Evolutionary conservation across 495 filamentous ascomycete species (phyloP).

Genomic region (Schizothecium vesticola): DNA sequence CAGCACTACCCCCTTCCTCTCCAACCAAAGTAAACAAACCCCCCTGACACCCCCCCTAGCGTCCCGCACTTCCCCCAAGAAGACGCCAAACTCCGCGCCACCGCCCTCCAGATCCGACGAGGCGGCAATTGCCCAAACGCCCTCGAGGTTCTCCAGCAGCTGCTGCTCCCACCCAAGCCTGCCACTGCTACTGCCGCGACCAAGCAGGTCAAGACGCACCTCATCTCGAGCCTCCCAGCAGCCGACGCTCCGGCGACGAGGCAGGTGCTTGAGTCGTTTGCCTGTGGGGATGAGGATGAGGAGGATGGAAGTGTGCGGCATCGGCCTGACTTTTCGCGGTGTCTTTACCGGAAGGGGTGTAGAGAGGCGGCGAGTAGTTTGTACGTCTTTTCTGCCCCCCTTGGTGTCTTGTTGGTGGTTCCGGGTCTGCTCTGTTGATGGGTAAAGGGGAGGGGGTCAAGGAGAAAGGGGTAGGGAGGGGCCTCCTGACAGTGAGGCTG

Average conservation of each 20-base stretch:
- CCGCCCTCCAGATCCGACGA: conserved; percentile 51
- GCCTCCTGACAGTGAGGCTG: background rate
- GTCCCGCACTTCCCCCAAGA: conserved; percentile 61
- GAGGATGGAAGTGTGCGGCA: background rate
- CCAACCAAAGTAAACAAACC: background rate
- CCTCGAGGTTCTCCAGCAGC: conserved; percentile 61
- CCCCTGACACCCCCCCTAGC: conserved; percentile 35
- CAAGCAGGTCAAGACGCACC: conserved; percentile 17
- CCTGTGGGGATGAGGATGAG: conserved; percentile 8
- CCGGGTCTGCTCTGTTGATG: background rate
- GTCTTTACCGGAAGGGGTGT: conserved; percentile 53
- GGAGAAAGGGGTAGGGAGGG: too few species aligned
- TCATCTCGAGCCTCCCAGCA: conserved; percentile 38
- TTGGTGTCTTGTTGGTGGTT: background rate
- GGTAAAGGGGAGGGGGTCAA: too few species aligned
- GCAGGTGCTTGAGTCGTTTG: conserved; percentile 40
- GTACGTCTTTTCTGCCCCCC: background rate
- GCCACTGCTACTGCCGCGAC: background rate
- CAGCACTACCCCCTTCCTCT: background rate
- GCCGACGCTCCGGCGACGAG: conserved; percentile 28
- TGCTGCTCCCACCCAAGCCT: conserved; percentile 25
- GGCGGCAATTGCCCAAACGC: conserved; percentile 71
- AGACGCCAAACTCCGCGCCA: conserved; percentile 67
- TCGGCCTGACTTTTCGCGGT: conserved; percentile 43
- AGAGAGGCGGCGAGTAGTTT: conserved; percentile 62